These are phyloP conservation scores for Apiospora phragmitis DNA, from an alignment of 2,329 filamentous ascomycete species.

Conservation along the genomic window DNA sequence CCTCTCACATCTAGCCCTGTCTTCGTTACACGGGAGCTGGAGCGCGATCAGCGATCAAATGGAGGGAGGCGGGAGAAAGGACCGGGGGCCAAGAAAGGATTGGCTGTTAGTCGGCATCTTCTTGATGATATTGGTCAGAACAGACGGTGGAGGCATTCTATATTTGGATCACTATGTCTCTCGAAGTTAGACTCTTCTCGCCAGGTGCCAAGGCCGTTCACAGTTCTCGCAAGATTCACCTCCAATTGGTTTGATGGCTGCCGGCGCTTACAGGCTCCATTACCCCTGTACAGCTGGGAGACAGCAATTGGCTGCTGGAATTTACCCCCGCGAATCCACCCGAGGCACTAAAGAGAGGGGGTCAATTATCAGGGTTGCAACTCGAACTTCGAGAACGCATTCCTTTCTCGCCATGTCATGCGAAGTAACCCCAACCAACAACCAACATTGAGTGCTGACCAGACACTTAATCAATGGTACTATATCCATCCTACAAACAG, in stretches of 20 bases:
- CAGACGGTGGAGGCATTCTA: conserved; percentile 11
- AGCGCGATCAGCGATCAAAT: conserved; percentile 11
- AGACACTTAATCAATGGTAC: not conserved
- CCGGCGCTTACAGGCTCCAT: conserved; percentile 6
- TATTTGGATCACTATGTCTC: conserved; percentile 9
- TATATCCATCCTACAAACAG: not conserved
- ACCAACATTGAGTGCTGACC: conserved; percentile 6
- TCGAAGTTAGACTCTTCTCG: not conserved
- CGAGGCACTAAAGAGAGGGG: conserved; percentile 1
- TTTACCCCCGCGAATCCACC: not conserved
- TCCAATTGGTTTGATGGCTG: not conserved
- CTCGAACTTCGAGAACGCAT: conserved; percentile 1
- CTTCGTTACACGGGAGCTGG: not conserved
- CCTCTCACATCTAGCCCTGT: not conserved
- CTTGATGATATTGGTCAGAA: not conserved
- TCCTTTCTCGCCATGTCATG: not conserved
- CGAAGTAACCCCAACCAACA: not conserved
- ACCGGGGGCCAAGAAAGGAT: not conserved
- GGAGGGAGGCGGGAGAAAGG: conserved; percentile 11
- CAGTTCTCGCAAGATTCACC: not conserved
- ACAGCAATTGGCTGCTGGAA: not conserved
- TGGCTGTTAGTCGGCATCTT: not conserved
- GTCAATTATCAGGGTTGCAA: not conserved
- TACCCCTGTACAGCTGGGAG: not conserved
- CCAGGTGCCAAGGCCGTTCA: not conserved